Conservation (phyloP, 768 basidiomycete species). For the Xanthoconium purpureum region DNA sequence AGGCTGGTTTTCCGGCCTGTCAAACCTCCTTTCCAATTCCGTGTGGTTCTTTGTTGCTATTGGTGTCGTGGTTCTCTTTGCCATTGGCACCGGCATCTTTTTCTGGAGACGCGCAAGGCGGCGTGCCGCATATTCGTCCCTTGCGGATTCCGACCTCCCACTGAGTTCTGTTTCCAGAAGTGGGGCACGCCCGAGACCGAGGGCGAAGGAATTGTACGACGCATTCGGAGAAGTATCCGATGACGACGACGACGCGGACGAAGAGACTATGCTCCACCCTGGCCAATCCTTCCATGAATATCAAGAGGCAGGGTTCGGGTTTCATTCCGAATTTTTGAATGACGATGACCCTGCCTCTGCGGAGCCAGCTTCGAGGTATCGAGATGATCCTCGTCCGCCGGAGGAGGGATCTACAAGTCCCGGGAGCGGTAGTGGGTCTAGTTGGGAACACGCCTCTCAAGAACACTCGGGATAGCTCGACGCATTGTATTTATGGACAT, state of each 20-base stretch:
- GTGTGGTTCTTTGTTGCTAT: conserved; percentile 90
- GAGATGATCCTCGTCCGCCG: conserved; percentile 50
- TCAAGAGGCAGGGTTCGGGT: conserved; percentile 43
- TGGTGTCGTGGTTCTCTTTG: conserved; percentile 76
- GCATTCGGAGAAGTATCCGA: conserved; percentile 92
- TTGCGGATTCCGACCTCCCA: conserved; percentile 67
- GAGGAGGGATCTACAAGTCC: conserved; percentile 29
- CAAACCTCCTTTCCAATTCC: conserved; percentile 66
- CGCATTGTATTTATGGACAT: conserved; percentile 19
- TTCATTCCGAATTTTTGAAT: conserved; percentile 80
- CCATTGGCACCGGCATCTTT: conserved; percentile 64
- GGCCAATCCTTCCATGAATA: conserved; percentile 33
- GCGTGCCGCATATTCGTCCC: conserved; percentile 50
- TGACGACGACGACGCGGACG: conserved; percentile 72
- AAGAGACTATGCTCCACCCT: conserved; percentile 59
- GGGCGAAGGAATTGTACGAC: conserved; percentile 91
- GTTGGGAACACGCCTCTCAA: conserved; percentile 71
- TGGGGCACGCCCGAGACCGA: conserved; percentile 35
- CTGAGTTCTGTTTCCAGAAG: conserved; percentile 66
- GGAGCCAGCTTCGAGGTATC: conserved; percentile 35
- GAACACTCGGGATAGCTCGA: conserved; percentile 24
- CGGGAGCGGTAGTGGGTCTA: conserved; percentile 49
- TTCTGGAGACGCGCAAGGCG: conserved; percentile 65
- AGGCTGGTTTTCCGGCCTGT: conserved; percentile 83
- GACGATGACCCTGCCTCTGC: conserved; percentile 59